Conservation (phyloP, 2,329 filamentous ascomycete genomes). For the Apiospora malaysiana region DNA sequence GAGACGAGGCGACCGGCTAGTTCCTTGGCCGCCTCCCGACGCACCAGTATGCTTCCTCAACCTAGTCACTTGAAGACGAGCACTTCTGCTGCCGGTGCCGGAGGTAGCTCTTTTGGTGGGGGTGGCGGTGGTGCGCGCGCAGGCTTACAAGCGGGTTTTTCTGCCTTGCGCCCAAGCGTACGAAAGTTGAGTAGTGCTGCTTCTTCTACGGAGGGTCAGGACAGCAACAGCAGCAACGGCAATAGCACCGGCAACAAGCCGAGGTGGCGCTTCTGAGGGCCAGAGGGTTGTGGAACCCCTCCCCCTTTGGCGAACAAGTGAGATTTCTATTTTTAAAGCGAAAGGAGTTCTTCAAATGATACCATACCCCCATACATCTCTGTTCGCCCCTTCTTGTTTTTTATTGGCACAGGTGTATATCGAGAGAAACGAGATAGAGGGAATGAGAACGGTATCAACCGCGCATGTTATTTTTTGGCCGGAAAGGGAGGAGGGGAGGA, state of each 20-base stretch:
- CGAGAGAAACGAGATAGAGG: background rate
- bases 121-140: background rate
- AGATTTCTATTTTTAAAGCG: background rate
- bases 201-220: conserved; percentile 34
- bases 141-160: background rate
- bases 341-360: conserved; percentile 1
- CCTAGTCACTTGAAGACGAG: conserved; percentile 43
- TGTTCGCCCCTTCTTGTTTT: background rate
- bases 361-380: background rate
- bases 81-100: conserved; percentile 35
- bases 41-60: conserved; percentile 61
- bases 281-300: background rate
- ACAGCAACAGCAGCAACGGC: conserved; percentile 33
- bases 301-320: background rate
- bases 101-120: too few species aligned
- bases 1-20: conserved; percentile 56
- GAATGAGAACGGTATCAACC: background rate
- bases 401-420: background rate
- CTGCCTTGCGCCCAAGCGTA: background rate
- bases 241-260: conserved; percentile 47
- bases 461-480: background rate
- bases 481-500: background rate
- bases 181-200: conserved; percentile 40
- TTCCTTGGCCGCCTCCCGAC: conserved; percentile 58
- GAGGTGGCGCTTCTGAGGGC: conserved; percentile 50